Conservation (phyloP, 768 basidiomycete genomes). For the Exidia glandulosa region DNA sequence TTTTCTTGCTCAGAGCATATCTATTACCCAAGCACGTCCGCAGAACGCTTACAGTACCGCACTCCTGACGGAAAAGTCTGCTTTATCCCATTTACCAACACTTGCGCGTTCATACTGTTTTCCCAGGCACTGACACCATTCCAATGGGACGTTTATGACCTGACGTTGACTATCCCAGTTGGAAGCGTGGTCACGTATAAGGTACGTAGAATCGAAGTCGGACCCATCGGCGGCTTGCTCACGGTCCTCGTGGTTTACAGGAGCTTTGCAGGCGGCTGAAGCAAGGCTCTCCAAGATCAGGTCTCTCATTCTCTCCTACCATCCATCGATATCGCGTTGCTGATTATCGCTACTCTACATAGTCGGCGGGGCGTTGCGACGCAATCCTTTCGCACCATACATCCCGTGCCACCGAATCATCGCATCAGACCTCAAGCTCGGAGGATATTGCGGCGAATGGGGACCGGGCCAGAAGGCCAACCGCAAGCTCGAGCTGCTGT, state of each 20-base stretch:
- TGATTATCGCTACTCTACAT: background rate
- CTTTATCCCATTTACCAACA: background rate
- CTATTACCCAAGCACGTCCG: constrained; percentile 1
- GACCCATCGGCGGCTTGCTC: background rate
- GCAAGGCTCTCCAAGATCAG: constrained; percentile 49
- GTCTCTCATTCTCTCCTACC: constrained; percentile 21
- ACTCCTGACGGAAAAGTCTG: constrained; percentile 19
- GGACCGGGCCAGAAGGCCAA: constrained; percentile 24
- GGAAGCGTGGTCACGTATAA: constrained; percentile 51
- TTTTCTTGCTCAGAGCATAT: no score
- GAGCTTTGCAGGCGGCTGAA: constrained; percentile 38
- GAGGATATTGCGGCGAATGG: constrained; percentile 58
- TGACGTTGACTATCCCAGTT: constrained; percentile 33
- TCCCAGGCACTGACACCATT: constrained; percentile 36
- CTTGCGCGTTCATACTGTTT: constrained; percentile 15
- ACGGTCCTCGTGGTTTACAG: constrained; percentile 1
- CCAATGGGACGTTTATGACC: constrained; percentile 55
- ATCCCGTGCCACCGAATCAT: constrained; percentile 66
- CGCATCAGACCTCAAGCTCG: constrained; percentile 46
- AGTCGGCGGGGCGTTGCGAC: constrained; percentile 55
- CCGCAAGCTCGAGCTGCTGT: constrained; percentile 38
- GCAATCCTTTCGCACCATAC: constrained; percentile 56
- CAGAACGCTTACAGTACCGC: constrained; percentile 14
- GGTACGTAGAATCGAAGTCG: background rate
- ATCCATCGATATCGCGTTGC: background rate